Percentiles rank a stretch among this genome's conserved stretches.
phyloP scores from a whole-genome alignment of 108 stramenopile species.

The Nitzschia putrida region DNA sequence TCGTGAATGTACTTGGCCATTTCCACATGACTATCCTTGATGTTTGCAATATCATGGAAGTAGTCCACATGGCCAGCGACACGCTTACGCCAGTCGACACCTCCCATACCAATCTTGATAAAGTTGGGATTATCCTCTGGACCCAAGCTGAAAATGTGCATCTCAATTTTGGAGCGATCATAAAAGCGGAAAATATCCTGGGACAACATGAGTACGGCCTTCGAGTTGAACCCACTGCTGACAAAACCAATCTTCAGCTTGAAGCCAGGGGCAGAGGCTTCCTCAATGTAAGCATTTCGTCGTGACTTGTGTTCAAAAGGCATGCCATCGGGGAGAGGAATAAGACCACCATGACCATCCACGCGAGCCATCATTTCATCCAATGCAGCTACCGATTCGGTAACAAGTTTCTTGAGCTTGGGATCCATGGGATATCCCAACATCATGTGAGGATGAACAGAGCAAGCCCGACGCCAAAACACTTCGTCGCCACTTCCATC shows the following conservation, averaged over 20 bases:
- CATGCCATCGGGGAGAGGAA: constrained; percentile 57
- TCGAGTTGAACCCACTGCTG: constrained; percentile 79
- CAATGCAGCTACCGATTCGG: constrained; percentile 71
- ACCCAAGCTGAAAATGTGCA: constrained; percentile 79
- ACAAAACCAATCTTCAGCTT: constrained; percentile 72
- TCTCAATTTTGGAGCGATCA: constrained; percentile 66
- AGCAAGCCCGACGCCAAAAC: constrained; percentile 66
- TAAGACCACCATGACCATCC: constrained; percentile 14
- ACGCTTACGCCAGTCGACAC: constrained; percentile 83
- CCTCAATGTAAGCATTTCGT: constrained; percentile 37
- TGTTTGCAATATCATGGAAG: constrained; percentile 72
- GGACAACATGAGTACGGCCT: constrained; percentile 81
- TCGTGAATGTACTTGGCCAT: constrained; percentile 73
- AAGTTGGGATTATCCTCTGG: constrained; percentile 67
- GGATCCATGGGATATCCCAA: constrained; percentile 72
- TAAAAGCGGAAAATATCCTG: constrained; percentile 90
- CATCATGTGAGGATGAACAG: constrained; percentile 70
- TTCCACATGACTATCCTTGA: constrained; percentile 61
- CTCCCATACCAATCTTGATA: constrained; percentile 74
- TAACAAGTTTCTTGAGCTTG: constrained; percentile 67
- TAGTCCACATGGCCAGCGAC: constrained; percentile 70
- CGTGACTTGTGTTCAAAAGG: constrained; percentile 62
- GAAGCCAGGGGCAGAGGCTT: constrained; percentile 35
- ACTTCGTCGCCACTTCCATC: constrained; percentile 41
- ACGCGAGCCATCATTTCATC: constrained; percentile 74